Evolutionary conservation across 2,329 filamentous ascomycete species (phyloP).

Genomic region (Colletotrichum noveboracense): DNA sequence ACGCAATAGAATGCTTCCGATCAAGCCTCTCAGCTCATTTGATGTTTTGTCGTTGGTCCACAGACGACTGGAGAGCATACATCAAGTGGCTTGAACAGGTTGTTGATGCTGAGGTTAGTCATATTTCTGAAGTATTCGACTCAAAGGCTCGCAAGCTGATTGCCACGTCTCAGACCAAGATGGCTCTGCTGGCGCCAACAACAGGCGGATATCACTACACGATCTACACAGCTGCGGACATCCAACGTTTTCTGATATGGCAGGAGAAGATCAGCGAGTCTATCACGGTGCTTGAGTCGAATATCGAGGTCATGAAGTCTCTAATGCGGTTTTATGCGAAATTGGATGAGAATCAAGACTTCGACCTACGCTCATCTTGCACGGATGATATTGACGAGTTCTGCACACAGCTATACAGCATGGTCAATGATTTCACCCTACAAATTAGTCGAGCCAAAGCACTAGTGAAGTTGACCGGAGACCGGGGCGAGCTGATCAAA

Average conservation of each 20-base stretch:
- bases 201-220: neutral
- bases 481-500: no score
- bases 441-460: no score
- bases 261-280: neutral
- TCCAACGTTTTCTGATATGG: neutral
- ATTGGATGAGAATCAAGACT: neutral
- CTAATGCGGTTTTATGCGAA: neutral
- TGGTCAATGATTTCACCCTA: no score
- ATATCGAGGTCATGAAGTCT: neutral
- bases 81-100: neutral
- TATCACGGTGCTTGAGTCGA: neutral
- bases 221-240: neutral
- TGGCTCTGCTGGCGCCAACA: neutral
- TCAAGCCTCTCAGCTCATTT: neutral
- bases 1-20: neutral
- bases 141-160: no score
- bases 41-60: neutral
- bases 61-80: neutral
- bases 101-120: no score
- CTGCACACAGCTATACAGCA: no score
- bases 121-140: no score
- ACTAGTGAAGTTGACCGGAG: no score
- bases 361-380: neutral
- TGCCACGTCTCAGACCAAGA: no score
- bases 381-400: neutral